Conservation (phyloP, 129 eudicot genomes). For the Artemisia argyi region DNA sequence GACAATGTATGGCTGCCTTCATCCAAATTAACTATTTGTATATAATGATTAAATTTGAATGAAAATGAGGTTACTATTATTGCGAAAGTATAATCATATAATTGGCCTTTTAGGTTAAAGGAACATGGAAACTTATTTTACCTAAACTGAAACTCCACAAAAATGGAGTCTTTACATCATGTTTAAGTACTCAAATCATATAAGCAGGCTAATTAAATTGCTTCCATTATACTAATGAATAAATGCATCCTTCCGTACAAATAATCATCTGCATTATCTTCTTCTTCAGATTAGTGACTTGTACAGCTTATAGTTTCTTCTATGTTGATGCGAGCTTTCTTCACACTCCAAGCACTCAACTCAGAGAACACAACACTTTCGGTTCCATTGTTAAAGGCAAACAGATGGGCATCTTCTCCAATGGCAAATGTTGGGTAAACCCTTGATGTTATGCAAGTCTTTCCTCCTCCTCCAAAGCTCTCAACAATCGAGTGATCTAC, state of each 20-base stretch:
- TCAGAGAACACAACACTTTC: constrained; percentile 30
- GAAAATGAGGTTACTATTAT: too few relatives aligned
- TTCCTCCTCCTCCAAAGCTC: constrained; percentile 74
- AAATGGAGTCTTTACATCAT: not conserved
- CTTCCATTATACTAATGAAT: constrained; percentile 2
- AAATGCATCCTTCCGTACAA: not conserved
- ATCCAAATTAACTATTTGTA: not conserved
- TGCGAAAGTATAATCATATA: too few relatives aligned
- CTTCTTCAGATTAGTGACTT: too few relatives aligned
- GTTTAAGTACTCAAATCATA: constrained; percentile 2
- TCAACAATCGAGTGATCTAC: constrained; percentile 70
- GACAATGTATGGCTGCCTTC: not conserved
- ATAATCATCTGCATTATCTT: too few relatives aligned
- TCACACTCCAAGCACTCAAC: constrained; percentile 39
- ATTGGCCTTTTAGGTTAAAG: too few relatives aligned
- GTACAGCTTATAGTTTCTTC: too few relatives aligned
- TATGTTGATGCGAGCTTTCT: constrained; percentile 21
- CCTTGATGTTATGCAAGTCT: constrained; percentile 62
- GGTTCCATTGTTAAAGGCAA: constrained; percentile 49
- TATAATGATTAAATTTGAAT: too few relatives aligned
- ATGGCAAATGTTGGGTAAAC: constrained; percentile 69
- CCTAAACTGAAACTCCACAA: not conserved
- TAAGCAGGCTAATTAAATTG: not conserved
- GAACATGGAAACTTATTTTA: too few relatives aligned
- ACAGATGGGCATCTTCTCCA: constrained; percentile 36